phyloP scores from a whole-genome alignment of 1,284 basidiomycete species.

The Erythrobasidium hasegawianum region DNA sequence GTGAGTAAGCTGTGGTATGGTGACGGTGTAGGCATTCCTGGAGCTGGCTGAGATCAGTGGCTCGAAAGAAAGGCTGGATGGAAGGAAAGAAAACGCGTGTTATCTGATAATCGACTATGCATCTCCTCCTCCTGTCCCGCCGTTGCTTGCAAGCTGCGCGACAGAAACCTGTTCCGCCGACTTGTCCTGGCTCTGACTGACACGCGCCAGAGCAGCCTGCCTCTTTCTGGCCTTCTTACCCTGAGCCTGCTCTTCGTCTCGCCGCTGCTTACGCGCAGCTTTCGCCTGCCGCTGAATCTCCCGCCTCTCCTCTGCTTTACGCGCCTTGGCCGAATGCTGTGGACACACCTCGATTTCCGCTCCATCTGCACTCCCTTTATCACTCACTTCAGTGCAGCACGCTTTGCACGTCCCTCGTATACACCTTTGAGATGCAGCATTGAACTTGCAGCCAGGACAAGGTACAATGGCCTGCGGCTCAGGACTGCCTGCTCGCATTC shows the following conservation, averaged over 20 bases:
- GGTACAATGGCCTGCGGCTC: background rate
- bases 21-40: too few relatives aligned
- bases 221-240: background rate
- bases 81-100: too few relatives aligned
- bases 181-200: too few relatives aligned
- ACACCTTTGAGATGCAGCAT: constrained; percentile 46
- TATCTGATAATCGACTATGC: too few relatives aligned
- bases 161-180: too few relatives aligned
- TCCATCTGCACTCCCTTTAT: background rate
- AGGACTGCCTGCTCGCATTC: too few relatives aligned
- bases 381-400: constrained; percentile 10
- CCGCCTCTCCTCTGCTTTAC: constrained; percentile 44
- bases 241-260: background rate
- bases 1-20: too few relatives aligned
- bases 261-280: constrained; percentile 32
- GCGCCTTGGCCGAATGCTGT: constrained; percentile 50
- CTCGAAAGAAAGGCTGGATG: too few relatives aligned
- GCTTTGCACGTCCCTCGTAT: constrained; percentile 25
- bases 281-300: constrained; percentile 40
- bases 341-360: constrained; percentile 46
- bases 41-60: too few relatives aligned
- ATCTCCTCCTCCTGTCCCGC: too few relatives aligned
- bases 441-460: constrained; percentile 38
- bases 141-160: too few relatives aligned
- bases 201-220: background rate